phyloP scores from a whole-genome alignment of 164 flowering plant species.

The Paratinospora sagittata region DNA sequence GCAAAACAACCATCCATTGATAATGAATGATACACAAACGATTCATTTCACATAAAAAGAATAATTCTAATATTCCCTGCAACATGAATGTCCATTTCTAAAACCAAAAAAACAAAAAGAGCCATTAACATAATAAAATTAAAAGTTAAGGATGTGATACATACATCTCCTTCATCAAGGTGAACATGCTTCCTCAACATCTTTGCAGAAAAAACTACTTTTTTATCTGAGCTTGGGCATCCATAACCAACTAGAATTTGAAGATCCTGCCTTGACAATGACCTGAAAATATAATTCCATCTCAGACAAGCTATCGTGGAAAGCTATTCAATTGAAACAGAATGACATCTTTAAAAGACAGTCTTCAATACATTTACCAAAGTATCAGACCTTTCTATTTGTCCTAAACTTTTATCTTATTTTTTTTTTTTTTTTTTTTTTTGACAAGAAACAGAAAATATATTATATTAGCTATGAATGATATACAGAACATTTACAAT shows the following conservation, averaged over 20 bases:
- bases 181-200: conserved; percentile 81
- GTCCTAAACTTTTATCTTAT: too few species aligned
- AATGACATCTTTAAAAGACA: too few species aligned
- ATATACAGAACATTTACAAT: too few species aligned
- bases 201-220: conserved; percentile 78
- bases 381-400: too few species aligned
- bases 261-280: conserved; percentile 86
- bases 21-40: neutral
- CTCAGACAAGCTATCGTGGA: neutral
- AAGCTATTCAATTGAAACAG: neutral
- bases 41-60: neutral
- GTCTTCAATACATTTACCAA: too few species aligned
- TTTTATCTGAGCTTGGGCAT: conserved; percentile 71
- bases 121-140: neutral
- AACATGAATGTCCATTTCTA: neutral
- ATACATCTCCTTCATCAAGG: conserved; percentile 98
- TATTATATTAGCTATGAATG: too few species aligned
- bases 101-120: neutral
- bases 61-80: neutral
- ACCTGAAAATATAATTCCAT: conserved; percentile 49
- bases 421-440: too few species aligned
- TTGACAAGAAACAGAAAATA: too few species aligned
- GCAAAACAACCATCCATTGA: neutral
- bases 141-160: conserved; percentile 21
- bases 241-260: conserved; percentile 92